Conservation (phyloP, 2,329 filamentous ascomycete species). For the Xylariales sp. region DNA sequence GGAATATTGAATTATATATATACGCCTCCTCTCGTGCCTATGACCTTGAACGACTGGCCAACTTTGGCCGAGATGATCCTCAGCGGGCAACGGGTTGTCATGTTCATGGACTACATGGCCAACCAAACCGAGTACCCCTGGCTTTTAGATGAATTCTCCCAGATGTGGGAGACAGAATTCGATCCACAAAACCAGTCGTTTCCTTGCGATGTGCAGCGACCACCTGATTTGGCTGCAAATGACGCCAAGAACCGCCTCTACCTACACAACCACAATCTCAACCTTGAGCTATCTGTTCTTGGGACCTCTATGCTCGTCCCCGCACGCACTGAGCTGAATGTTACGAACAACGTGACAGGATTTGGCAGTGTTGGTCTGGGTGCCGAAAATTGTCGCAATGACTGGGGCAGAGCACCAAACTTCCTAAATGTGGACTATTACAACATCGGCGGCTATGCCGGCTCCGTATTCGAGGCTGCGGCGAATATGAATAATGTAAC, state of each 20-base stretch:
- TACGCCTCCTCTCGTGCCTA: slow-evolving; percentile 63
- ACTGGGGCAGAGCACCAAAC: slow-evolving; percentile 68
- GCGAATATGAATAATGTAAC: slow-evolving; percentile 68
- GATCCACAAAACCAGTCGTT: slow-evolving; percentile 62
- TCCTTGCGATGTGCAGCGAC: slow-evolving; percentile 74
- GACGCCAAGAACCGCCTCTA: slow-evolving; percentile 63
- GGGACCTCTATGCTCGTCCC: slow-evolving; percentile 64
- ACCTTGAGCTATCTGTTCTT: slow-evolving; percentile 67
- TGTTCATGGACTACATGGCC: slow-evolving; percentile 82
- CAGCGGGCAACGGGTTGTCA: slow-evolving; percentile 62
- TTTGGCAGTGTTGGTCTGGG: slow-evolving; percentile 62
- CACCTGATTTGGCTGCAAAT: slow-evolving; percentile 55
- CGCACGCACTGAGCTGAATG: slow-evolving; percentile 62
- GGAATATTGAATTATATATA: slow-evolving; percentile 73
- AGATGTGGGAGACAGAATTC: slow-evolving; percentile 90
- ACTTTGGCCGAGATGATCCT: slow-evolving; percentile 75
- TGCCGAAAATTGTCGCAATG: slow-evolving; percentile 54
- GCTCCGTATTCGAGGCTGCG: slow-evolving; percentile 73
- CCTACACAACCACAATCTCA: slow-evolving; percentile 88
- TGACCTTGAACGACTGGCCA: slow-evolving; percentile 75
- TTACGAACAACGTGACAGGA: slow-evolving; percentile 65
- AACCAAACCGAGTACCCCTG: slow-evolving; percentile 76
- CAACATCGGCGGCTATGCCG: slow-evolving; percentile 60
- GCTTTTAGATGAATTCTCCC: slow-evolving; percentile 80
- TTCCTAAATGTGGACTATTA: slow-evolving; percentile 84